phyloP scores from a whole-genome alignment of 1,139 yeast genomes.

The Debaryomyces nepalensis region DNA sequence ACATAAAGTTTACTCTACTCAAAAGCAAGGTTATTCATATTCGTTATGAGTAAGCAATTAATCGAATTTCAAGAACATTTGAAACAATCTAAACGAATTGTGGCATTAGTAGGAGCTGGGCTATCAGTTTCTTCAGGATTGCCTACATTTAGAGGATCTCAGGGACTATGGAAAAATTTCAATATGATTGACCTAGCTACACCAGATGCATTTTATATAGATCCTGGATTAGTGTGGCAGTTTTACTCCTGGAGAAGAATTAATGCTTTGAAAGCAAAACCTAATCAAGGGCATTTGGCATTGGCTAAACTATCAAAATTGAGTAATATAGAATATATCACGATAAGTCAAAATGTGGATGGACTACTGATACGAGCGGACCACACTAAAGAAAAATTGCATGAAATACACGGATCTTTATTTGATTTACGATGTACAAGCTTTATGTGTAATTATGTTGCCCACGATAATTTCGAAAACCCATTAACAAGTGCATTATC shows the following conservation, averaged over 20 bases:
- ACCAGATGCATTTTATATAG: constrained; percentile 82
- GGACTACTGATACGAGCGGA: constrained; percentile 71
- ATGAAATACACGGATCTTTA: constrained; percentile 80
- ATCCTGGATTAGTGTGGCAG: constrained; percentile 91
- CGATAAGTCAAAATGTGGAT: constrained; percentile 84
- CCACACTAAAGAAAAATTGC: constrained; percentile 53
- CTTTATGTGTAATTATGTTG: constrained; percentile 68
- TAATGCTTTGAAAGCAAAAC: constrained; percentile 66
- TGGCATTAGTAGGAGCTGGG: constrained; percentile 87
- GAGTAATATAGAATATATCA: constrained; percentile 45
- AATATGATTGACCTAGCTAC: constrained; percentile 86
- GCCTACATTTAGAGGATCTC: constrained; percentile 72
- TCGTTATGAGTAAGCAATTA: constrained; percentile 25
- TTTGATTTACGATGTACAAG: constrained; percentile 76
- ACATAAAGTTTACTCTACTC: neutral
- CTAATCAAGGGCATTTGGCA: constrained; percentile 75
- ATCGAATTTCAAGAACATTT: constrained; percentile 63
- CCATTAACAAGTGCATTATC: constrained; percentile 68
- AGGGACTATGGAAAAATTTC: constrained; percentile 78
- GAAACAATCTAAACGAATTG: constrained; percentile 54
- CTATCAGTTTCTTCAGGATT: constrained; percentile 78
- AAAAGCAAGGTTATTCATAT: neutral
- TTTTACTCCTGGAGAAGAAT: constrained; percentile 74
- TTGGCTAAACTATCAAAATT: constrained; percentile 53
- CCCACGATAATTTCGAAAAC: constrained; percentile 53